Base-by-base conservation (phyloP, 495 filamentous ascomycete genomes). In the Lophiotrema nucula region DNA sequence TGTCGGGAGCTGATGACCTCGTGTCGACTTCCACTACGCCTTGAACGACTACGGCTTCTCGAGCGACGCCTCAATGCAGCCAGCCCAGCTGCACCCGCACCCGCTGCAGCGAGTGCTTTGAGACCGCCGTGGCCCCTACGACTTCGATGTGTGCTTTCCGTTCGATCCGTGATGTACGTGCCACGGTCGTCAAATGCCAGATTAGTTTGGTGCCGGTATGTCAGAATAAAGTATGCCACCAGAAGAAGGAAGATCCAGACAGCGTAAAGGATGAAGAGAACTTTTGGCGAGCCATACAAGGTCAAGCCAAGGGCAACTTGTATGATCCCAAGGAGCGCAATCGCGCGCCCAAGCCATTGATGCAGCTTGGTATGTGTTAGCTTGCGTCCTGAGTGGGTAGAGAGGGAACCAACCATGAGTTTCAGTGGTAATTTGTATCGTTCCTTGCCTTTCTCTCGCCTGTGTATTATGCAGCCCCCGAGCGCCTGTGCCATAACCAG, bases 241-340 rank as follows among this genome's bases (percentile, higher is more conserved):
- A 95, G 54, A 11, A 92, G 74, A 15, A 82, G 77, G 11, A 81
- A 84, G 65, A 82, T 86, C 65, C 81, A 88, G 1, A 97, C 56
- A 0, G 92, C 77, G 66, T 86, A 98, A 3, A 97, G 76, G 53
- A 97, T 85, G 69, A 98, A 98, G 0, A 90, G 76, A 12, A 75
- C 74, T 69, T 88, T 83, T 13, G 95, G 93, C 27, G 90, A 93
- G 15, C 93, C 93, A 65, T 97, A 98, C 11, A 98, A 79, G 3
- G 90, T 92, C 46, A 98, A 79, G 0, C 93, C 93, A 0, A 97
- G 75, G 1, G 92, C 88, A 23, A 97, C 84, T 69, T 98, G 95
- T 6, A 87, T 80, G 48, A 98, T 80, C 4, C 88, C 93, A 4
- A 98, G 74, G 25, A 97, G 69, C 8, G 85, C 85, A 47, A 92